A percentile compares a stretch with the other conserved stretches of the same genome.
Conservation (phyloP, 768 basidiomycete species). For the Phallus indusiatus region DNA sequence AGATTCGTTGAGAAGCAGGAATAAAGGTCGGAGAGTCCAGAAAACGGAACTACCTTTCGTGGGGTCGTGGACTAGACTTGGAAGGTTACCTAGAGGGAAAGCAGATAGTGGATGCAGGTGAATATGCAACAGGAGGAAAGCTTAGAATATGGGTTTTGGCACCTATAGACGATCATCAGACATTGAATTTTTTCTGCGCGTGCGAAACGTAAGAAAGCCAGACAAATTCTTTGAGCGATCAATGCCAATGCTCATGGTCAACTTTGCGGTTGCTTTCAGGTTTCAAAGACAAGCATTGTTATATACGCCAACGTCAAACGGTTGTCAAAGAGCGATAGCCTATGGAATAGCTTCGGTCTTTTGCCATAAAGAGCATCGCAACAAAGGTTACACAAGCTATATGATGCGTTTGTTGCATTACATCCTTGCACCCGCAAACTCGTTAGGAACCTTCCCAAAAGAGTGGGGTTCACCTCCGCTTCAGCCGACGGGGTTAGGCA, state of each 20-base stretch:
- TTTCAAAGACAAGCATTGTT: constrained; percentile 27
- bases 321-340: constrained; percentile 24
- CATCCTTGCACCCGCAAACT: constrained; percentile 32
- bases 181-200: constrained; percentile 47
- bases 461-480: constrained; percentile 37
- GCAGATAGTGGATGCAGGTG: constrained; percentile 28
- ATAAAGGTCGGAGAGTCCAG: constrained; percentile 12
- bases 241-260: no score
- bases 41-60: constrained; percentile 28
- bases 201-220: constrained; percentile 45
- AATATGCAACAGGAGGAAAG: constrained; percentile 37
- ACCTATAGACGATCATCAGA: constrained; percentile 37
- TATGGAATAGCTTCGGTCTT: constrained; percentile 52
- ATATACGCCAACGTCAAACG: constrained; percentile 4
- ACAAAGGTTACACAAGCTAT: constrained; percentile 47
- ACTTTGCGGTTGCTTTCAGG: constrained; percentile 14
- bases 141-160: constrained; percentile 52
- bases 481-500: constrained; percentile 23
- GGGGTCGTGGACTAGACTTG: constrained; percentile 33
- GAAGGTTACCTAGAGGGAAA: constrained; percentile 40
- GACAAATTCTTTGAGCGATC: no score
- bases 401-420: constrained; percentile 61
- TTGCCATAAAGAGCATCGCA: constrained; percentile 38
- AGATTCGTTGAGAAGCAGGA: neutral
- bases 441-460: constrained; percentile 28